Conservation (phyloP, 2,329 filamentous ascomycete species). For the Apiospora pterosperma region DNA sequence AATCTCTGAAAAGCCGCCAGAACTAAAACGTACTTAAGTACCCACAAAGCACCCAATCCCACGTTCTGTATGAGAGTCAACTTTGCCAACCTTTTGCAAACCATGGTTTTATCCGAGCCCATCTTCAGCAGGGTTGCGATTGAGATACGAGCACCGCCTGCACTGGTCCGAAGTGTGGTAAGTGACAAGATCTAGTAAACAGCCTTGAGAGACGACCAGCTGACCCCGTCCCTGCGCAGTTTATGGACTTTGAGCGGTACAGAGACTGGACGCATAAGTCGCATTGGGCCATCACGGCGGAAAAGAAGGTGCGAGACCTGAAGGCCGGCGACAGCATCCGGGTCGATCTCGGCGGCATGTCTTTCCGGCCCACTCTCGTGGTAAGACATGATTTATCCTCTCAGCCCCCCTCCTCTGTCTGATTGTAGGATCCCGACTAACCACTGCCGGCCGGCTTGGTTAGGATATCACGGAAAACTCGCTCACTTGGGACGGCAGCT, state of each 20-base stretch:
- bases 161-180: background rate
- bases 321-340: background rate
- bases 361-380: background rate
- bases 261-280: background rate
- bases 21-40: background rate
- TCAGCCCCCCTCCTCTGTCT: too few species aligned
- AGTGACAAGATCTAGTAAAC: background rate
- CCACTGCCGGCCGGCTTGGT: background rate
- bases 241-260: background rate
- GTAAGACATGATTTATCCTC: background rate
- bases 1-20: too few species aligned
- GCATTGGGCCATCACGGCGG: background rate
- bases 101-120: background rate
- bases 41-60: background rate
- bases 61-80: background rate
- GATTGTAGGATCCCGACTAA: background rate
- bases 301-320: background rate
- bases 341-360: constrained; percentile 1
- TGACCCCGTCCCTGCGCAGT: background rate
- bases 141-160: constrained; percentile 1
- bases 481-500: background rate
- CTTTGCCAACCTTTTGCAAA: background rate
- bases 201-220: background rate
- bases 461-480: background rate
- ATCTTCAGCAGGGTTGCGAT: background rate